phyloP scores from a whole-genome alignment of 139 green algal genomes.

The Chlorella sp. region DNA sequence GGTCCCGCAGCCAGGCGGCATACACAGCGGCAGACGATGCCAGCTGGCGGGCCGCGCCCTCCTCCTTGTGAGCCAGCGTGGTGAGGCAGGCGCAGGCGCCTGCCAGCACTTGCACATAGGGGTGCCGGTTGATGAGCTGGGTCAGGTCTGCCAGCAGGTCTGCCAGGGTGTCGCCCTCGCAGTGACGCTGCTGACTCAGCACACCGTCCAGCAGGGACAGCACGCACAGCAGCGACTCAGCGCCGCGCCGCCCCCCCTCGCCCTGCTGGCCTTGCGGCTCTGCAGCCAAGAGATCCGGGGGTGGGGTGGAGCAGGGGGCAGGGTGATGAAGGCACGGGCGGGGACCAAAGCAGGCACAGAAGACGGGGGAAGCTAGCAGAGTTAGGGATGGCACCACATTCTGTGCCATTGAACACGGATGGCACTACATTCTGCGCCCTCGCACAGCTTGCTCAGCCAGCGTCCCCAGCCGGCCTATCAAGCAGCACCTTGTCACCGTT shows the following conservation, averaged over 20 bases:
- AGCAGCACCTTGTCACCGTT: no score
- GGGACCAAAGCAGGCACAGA: background rate
- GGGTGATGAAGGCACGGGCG: background rate
- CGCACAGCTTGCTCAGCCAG: no score
- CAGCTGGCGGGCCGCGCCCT: constrained; percentile 42
- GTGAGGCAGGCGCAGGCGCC: constrained; percentile 60
- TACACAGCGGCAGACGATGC: constrained; percentile 33
- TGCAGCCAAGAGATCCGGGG: background rate
- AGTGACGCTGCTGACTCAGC: constrained; percentile 40
- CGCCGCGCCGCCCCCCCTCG: constrained; percentile 23
- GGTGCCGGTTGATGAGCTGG: constrained; percentile 60
- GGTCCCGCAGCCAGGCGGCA: constrained; percentile 29
- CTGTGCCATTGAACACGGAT: no score
- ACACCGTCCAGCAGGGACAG: constrained; percentile 59
- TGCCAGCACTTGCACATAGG: constrained; percentile 58
- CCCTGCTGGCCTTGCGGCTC: background rate
- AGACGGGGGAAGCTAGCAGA: no score
- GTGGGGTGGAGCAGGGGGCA: no score
- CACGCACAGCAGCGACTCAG: constrained; percentile 68
- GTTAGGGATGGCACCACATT: no score
- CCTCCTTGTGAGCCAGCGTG: constrained; percentile 48
- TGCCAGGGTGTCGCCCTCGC: constrained; percentile 41
- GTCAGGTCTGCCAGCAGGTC: constrained; percentile 67
- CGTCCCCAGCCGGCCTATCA: no score
- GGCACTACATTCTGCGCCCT: no score